A percentile compares a stretch with the other conserved stretches of the same genome.
Evolutionary conservation across 129 eudicot genomes (phyloP).

Genomic region (Arctium minus): DNA sequence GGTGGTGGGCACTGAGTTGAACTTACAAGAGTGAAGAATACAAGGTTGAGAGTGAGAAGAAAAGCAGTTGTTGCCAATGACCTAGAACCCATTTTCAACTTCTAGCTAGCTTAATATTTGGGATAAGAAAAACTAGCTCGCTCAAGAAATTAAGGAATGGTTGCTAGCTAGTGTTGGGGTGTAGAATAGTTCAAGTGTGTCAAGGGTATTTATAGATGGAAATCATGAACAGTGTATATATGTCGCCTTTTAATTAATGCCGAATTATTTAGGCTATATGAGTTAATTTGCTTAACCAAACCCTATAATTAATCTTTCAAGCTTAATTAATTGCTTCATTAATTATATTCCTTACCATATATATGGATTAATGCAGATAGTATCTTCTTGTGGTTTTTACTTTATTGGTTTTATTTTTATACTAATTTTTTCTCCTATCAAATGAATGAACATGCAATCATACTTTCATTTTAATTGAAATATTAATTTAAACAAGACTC

Average conservation of each 20-base stretch:
- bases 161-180: neutral
- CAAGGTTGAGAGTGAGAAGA: constrained; percentile 33
- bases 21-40: constrained; percentile 37
- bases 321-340: neutral
- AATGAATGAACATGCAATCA: too few species aligned
- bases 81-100: constrained; percentile 30
- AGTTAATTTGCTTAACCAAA: neutral
- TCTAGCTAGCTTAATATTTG: neutral
- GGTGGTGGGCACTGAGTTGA: constrained; percentile 33
- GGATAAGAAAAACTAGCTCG: neutral
- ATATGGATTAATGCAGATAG: neutral
- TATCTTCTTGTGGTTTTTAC: neutral
- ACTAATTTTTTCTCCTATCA: too few species aligned
- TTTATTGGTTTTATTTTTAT: neutral
- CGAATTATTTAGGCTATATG: constrained; percentile 1
- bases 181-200: constrained; percentile 10
- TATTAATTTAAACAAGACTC: neutral
- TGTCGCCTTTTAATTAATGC: neutral
- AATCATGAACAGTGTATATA: neutral
- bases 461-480: too few species aligned
- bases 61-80: constrained; percentile 25
- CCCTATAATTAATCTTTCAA: neutral
- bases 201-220: constrained; percentile 9
- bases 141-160: neutral
- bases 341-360: neutral